Evolutionary conservation across 331 rosid species (phyloP).

Genomic region (Cydonia oblonga): DNA sequence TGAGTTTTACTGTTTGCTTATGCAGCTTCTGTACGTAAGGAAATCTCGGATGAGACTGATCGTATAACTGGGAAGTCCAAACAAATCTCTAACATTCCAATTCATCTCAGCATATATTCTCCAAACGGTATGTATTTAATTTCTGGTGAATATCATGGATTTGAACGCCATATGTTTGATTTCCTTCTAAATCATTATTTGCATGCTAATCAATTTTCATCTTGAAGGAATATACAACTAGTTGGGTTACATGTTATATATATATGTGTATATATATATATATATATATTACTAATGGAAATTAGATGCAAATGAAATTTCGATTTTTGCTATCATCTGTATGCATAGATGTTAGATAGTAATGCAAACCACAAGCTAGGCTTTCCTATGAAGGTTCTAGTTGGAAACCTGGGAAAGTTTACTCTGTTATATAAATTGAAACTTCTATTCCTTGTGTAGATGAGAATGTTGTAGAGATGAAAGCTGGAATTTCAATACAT

Average conservation of each 20-base stretch:
- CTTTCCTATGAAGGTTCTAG: neutral
- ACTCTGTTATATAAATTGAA: neutral
- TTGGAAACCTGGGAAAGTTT: neutral
- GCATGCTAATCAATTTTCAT: neutral
- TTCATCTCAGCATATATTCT: slow-evolving; percentile 96
- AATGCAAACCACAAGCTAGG: neutral
- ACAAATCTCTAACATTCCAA: slow-evolving; percentile 87
- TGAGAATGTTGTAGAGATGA: neutral
- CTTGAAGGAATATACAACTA: neutral
- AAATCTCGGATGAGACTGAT: slow-evolving; percentile 90
- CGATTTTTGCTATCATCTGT: too few relatives aligned
- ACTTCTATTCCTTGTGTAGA: neutral
- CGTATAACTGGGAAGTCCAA: slow-evolving; percentile 91
- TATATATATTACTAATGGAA: too few relatives aligned
- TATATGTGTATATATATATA: too few relatives aligned
- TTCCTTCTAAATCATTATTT: neutral
- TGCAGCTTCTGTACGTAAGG: slow-evolving; percentile 90
- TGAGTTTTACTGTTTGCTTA: slow-evolving; percentile 11
- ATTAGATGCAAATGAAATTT: too few relatives aligned
- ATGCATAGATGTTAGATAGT: neutral
- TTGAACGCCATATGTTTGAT: neutral
- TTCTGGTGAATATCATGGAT: neutral
- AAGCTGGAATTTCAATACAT: neutral
- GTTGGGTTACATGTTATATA: neutral
- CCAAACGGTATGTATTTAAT: slow-evolving; percentile 67